These are phyloP conservation scores for Heterobasidion parviporum DNA, from an alignment of 1,284 basidiomycete genomes.

Conservation along the genomic window DNA sequence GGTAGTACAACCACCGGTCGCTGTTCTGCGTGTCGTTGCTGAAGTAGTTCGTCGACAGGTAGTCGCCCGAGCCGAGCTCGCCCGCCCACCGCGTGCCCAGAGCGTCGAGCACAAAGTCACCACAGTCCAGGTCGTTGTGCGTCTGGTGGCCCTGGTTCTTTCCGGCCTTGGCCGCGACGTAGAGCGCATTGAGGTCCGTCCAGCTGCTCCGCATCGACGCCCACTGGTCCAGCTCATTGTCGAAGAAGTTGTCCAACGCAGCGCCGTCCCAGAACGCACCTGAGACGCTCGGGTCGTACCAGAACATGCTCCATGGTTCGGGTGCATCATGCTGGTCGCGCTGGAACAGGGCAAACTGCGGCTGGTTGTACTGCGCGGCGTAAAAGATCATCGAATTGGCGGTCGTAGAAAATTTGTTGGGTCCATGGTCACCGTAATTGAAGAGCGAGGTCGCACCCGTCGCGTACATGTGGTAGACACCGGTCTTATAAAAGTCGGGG, in stretches of 20 bases:
- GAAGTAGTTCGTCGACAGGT: slow-evolving; percentile 70
- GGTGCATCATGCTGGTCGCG: slow-evolving; percentile 82
- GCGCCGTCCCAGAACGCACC: slow-evolving; percentile 92
- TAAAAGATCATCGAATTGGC: slow-evolving; percentile 75
- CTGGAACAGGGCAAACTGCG: slow-evolving; percentile 82
- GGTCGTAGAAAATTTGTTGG: slow-evolving; percentile 88
- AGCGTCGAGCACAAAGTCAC: slow-evolving; percentile 94
- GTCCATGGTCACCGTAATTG: slow-evolving; percentile 90
- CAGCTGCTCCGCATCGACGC: slow-evolving; percentile 87
- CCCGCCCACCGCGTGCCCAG: slow-evolving; percentile 94
- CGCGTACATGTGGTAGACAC: slow-evolving; percentile 87
- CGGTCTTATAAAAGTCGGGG: slow-evolving; percentile 67
- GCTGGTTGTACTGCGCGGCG: slow-evolving; percentile 56
- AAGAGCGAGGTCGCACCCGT: slow-evolving; percentile 83
- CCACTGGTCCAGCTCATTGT: slow-evolving; percentile 71
- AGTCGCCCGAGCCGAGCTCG: slow-evolving; percentile 88
- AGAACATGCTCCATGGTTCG: slow-evolving; percentile 97
- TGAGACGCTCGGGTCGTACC: slow-evolving; percentile 79
- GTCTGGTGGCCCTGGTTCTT: slow-evolving; percentile 76
- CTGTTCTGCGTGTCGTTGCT: slow-evolving; percentile 57
- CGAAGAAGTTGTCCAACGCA: slow-evolving; percentile 79
- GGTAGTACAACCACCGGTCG: slow-evolving; percentile 85
- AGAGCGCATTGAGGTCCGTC: slow-evolving; percentile 82
- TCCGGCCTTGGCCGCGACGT: slow-evolving; percentile 86
- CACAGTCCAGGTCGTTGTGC: slow-evolving; percentile 89